Evolutionary conservation across 192 early-diverging fungal species (phyloP).

Genomic region (Coemansia aciculifera): DNA sequence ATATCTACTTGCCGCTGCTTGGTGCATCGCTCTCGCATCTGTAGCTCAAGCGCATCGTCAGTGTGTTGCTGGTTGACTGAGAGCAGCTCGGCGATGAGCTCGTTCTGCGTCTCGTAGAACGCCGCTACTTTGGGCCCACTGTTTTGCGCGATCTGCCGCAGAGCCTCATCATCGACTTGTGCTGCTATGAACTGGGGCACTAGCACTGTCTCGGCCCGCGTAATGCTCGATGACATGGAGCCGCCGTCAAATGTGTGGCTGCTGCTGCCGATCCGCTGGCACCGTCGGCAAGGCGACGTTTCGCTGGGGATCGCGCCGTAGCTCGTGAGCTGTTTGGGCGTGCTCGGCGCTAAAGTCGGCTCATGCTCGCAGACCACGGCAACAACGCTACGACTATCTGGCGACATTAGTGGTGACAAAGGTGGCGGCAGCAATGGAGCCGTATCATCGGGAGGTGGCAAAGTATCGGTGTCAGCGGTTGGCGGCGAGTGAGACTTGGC

Average conservation of each 20-base stretch:
- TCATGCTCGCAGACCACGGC: not conserved
- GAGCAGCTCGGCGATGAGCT: conserved; percentile 45
- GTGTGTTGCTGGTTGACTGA: conserved; percentile 53
- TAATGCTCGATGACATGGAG: conserved; percentile 35
- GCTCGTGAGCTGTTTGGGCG: not conserved
- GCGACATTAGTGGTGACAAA: not conserved
- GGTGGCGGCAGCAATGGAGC: not conserved
- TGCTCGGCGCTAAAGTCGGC: not conserved
- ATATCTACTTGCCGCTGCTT: conserved; percentile 54
- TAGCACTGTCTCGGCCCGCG: conserved; percentile 39
- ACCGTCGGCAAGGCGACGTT: conserved; percentile 16
- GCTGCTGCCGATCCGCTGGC: conserved; percentile 18
- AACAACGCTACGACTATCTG: not conserved
- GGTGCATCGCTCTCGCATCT: conserved; percentile 29
- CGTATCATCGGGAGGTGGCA: not conserved
- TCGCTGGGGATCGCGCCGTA: conserved; percentile 19
- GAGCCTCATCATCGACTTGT: conserved; percentile 39
- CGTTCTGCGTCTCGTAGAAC: conserved; percentile 56
- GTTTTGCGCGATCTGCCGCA: conserved; percentile 28
- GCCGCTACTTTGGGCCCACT: conserved; percentile 42
- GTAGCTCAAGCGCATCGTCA: conserved; percentile 39
- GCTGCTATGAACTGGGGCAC: conserved; percentile 50
- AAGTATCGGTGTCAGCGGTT: not conserved
- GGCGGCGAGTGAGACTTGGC: not conserved
- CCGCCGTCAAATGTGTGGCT: conserved; percentile 4